These are phyloP conservation scores for Kodamaea anthophila DNA, from an alignment of 1,139 yeast genomes.

Conservation along the genomic window DNA sequence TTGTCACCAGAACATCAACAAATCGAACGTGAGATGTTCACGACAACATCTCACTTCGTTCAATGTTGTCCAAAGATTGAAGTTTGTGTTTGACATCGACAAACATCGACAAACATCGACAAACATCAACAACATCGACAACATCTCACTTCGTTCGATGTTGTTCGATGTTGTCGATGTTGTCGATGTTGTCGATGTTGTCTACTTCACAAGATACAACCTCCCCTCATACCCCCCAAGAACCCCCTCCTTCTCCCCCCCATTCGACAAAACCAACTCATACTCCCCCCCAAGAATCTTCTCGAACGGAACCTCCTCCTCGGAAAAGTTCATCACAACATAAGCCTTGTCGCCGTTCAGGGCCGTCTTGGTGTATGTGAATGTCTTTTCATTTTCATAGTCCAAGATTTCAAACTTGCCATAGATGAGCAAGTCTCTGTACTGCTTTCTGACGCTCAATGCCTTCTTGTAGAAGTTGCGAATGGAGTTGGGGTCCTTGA, in stretches of 20 bases:
- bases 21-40: too few relatives aligned
- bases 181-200: too few relatives aligned
- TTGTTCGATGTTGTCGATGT: too few relatives aligned
- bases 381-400: slow-evolving; percentile 29
- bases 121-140: too few relatives aligned
- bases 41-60: too few relatives aligned
- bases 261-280: slow-evolving; percentile 27
- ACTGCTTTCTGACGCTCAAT: slow-evolving; percentile 38
- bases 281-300: slow-evolving; percentile 24
- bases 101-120: too few relatives aligned
- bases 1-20: too few relatives aligned
- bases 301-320: slow-evolving; percentile 24
- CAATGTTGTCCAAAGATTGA: too few relatives aligned
- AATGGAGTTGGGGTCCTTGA: slow-evolving; percentile 41
- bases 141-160: too few relatives aligned
- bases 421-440: slow-evolving; percentile 39
- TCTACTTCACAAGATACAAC: slow-evolving; percentile 22
- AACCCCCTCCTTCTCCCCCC: slow-evolving; percentile 14
- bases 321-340: slow-evolving; percentile 42
- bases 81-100: neutral
- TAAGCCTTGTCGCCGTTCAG: slow-evolving; percentile 20
- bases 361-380: slow-evolving; percentile 31
- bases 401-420: slow-evolving; percentile 44
- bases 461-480: slow-evolving; percentile 41
- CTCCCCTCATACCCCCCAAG: slow-evolving; percentile 38